Evolutionary conservation across 768 basidiomycete species (phyloP).

Genomic region (Suillus luteus): DNA sequence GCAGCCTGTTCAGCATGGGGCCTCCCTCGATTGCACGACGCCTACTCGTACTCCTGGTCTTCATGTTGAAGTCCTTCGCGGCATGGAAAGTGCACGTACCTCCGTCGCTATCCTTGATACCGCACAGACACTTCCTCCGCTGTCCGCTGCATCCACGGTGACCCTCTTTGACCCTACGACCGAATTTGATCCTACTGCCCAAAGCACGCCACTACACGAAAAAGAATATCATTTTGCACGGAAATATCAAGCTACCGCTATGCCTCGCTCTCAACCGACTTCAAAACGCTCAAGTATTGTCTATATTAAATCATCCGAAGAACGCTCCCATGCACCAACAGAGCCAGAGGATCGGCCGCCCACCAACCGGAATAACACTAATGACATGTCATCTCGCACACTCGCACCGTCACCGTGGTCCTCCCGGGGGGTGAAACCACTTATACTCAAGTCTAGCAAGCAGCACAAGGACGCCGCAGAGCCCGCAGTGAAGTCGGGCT

Average conservation of each 20-base stretch:
- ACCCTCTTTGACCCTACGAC: constrained; percentile 55
- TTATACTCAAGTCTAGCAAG: constrained; percentile 55
- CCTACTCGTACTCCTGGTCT: constrained; percentile 50
- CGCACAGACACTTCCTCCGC: constrained; percentile 36
- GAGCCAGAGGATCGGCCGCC: constrained; percentile 3
- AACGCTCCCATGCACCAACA: constrained; percentile 26
- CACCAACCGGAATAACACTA: constrained; percentile 12
- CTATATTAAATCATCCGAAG: constrained; percentile 60
- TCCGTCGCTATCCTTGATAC: constrained; percentile 46
- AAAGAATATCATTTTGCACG: constrained; percentile 20
- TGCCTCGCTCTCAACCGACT: constrained; percentile 23
- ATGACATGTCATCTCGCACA: constrained; percentile 28
- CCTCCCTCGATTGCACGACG: constrained; percentile 35
- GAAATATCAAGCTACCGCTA: constrained; percentile 24
- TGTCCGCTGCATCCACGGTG: constrained; percentile 61
- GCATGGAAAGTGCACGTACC: constrained; percentile 50
- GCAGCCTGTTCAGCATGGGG: constrained; percentile 20
- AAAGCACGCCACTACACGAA: constrained; percentile 64
- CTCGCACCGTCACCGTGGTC: constrained; percentile 52
- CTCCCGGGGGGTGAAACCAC: constrained; percentile 51
- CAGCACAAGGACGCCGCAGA: constrained; percentile 39
- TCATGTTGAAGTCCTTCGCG: constrained; percentile 51
- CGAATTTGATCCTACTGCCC: constrained; percentile 35
- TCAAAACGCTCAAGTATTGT: constrained; percentile 59
- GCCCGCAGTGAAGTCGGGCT: constrained; percentile 35